Base-by-base conservation (phyloP, 257 asterid genomes). In the Ligustrum vulgare region DNA sequence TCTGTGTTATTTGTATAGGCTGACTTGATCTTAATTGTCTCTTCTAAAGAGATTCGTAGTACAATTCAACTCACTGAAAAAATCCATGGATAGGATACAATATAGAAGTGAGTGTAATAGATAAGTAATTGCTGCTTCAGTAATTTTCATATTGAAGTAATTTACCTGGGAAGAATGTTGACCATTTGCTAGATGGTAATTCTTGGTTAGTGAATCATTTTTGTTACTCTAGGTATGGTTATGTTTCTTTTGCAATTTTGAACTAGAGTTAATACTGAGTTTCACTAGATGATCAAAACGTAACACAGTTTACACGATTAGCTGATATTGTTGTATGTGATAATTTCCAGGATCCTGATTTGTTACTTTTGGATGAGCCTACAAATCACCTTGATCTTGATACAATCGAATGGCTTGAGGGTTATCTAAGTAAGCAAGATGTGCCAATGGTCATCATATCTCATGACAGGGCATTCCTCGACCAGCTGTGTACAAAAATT, bases 391-490 rank as follows among this genome's bases (percentile, higher is more conserved):
- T 95, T 72, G 99, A 95, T 81, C 99, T 95, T 77, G 98, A 93
- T 72, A 91, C 99, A 5, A 92, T 95, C 34, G 98, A 95, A 84
- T 95, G 99, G 99, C 96, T 95, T 49, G 99, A 95, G 87, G 96
- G 92, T 63, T 95, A 95, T 87, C 91, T 95, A 54, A 86, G 85
- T 56, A 91, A 87, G 89, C 99, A 95, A 84, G 96, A 87, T 67
- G 99, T 95, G 47, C 99, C 99, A 0, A 92, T 95, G 99, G 99
- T 95, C 75, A 95, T 95, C 81, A 93, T 95, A 87, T 95, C 99
- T 54, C 99, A 95, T 70, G 99, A 95, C 67, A 87, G 98, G 85
- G 99, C 99, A 80, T 91, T 95, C 81, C 98, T 95, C 23, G 99
- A 95, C 73, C 98, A 92, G 80, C 41, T 95, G 80, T 95, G 99